Conservation (phyloP, 106 monocot genomes). For the Chionographis japonica region DNA sequence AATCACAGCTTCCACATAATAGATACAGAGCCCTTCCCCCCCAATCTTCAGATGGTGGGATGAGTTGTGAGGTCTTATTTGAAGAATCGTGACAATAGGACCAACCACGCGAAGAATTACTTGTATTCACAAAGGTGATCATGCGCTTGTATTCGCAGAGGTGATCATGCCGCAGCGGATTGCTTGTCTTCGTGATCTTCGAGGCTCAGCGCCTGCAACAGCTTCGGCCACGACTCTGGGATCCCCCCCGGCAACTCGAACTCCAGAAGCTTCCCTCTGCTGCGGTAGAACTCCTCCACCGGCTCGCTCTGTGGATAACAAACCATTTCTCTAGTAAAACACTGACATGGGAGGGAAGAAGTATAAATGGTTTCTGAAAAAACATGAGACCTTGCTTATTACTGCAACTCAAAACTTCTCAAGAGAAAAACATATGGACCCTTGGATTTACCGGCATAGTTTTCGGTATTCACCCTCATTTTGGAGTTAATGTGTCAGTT, state of each 20-base stretch:
- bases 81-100: neutral
- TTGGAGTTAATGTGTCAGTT: no score
- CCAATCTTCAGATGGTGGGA: neutral
- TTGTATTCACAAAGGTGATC: neutral
- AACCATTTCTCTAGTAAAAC: neutral
- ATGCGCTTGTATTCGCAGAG: no score
- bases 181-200: slow-evolving; percentile 42
- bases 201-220: slow-evolving; percentile 46
- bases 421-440: no score
- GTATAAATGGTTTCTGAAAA: no score
- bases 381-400: neutral
- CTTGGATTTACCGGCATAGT: no score
- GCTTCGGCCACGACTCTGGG: slow-evolving; percentile 65
- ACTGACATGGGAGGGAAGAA: no score
- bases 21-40: no score
- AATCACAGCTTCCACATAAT: no score
- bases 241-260: slow-evolving; percentile 66
- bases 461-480: no score
- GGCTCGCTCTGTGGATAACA: slow-evolving; percentile 42
- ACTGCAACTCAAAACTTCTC: no score
- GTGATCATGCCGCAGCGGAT: slow-evolving; percentile 39
- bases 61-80: slow-evolving; percentile 6
- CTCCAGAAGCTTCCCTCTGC: slow-evolving; percentile 43
- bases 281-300: slow-evolving; percentile 59
- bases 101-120: neutral